These are phyloP conservation scores for Monotropa hypopitys DNA, from an alignment of 179 eudicot species.

Conservation along the genomic window DNA sequence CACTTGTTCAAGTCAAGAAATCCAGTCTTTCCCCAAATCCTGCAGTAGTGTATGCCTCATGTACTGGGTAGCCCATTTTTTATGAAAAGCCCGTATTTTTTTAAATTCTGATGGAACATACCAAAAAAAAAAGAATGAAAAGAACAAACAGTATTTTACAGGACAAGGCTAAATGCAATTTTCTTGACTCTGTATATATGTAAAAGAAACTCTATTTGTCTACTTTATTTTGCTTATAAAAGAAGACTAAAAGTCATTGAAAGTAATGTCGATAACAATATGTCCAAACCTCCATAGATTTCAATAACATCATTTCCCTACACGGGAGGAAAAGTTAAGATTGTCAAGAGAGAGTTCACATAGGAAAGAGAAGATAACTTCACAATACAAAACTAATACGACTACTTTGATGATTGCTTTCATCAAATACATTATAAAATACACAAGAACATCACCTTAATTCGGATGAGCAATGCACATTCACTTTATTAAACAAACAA, in stretches of 20 bases:
- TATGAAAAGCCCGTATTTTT: background rate
- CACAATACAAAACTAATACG: background rate
- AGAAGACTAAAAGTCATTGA: background rate
- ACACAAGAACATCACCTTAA: background rate
- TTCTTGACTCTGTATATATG: background rate
- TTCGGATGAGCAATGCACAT: too few relatives aligned
- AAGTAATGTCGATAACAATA: background rate
- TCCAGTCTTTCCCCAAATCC: too few relatives aligned
- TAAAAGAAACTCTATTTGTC: background rate
- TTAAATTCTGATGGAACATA: background rate
- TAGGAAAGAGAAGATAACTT: background rate
- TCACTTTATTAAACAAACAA: too few relatives aligned
- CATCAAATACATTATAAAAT: background rate
- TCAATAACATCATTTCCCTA: background rate
- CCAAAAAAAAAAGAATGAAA: background rate
- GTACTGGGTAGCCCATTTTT: too few relatives aligned
- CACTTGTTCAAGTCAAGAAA: too few relatives aligned
- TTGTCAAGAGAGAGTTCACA: background rate
- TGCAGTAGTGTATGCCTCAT: too few relatives aligned
- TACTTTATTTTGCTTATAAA: background rate
- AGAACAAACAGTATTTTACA: background rate
- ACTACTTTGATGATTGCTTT: background rate
- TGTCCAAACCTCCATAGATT: background rate
- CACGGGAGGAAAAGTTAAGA: background rate
- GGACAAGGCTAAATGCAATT: background rate